Evolutionary conservation across 2,329 filamentous ascomycete genomes (phyloP).

Genomic region (Stachybotrys chartarum): DNA sequence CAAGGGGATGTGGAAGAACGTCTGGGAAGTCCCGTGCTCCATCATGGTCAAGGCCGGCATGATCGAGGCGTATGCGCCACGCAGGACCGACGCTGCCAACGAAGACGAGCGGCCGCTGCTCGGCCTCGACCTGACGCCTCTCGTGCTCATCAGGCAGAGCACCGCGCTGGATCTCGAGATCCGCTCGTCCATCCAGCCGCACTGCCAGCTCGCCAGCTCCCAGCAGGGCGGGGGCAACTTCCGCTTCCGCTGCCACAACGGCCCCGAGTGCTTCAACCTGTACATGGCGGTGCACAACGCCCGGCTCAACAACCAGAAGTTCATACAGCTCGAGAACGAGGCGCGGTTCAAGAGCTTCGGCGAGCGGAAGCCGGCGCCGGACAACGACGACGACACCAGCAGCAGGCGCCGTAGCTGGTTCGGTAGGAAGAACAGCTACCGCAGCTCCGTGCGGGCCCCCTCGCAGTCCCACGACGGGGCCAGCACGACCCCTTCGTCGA

Average conservation of each 20-base stretch:
- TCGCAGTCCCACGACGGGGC: conserved; percentile 67
- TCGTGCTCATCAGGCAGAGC: conserved; percentile 83
- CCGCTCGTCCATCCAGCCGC: conserved; percentile 70
- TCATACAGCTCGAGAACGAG: conserved; percentile 60
- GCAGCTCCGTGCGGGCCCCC: conserved; percentile 53
- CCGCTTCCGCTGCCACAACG: conserved; percentile 77
- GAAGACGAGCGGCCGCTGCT: conserved; percentile 41
- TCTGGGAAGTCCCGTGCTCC: conserved; percentile 43
- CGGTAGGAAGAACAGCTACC: conserved; percentile 58
- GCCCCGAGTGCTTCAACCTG: conserved; percentile 71
- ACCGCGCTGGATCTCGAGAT: conserved; percentile 93
- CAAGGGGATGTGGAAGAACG: conserved; percentile 53
- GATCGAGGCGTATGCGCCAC: conserved; percentile 48
- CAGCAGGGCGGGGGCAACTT: conserved; percentile 67
- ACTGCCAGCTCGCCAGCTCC: conserved; percentile 58
- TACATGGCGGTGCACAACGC: conserved; percentile 84
- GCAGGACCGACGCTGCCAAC: conserved; percentile 18
- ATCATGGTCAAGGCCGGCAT: conserved; percentile 51
- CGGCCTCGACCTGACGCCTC: conserved; percentile 80
- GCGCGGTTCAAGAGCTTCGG: conserved; percentile 67
- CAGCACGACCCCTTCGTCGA: conserved; percentile 53
- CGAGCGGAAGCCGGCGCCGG: conserved; percentile 41
- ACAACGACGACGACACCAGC: conserved; percentile 39
- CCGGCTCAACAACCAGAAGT: conserved; percentile 87
- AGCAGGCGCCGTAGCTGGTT: conserved; percentile 50